Evolutionary conservation across 208 protist genomes (phyloP), one percentile per base, ranked within the genome.

Genomic region (Acanthamoeba lenticulata): DNA sequence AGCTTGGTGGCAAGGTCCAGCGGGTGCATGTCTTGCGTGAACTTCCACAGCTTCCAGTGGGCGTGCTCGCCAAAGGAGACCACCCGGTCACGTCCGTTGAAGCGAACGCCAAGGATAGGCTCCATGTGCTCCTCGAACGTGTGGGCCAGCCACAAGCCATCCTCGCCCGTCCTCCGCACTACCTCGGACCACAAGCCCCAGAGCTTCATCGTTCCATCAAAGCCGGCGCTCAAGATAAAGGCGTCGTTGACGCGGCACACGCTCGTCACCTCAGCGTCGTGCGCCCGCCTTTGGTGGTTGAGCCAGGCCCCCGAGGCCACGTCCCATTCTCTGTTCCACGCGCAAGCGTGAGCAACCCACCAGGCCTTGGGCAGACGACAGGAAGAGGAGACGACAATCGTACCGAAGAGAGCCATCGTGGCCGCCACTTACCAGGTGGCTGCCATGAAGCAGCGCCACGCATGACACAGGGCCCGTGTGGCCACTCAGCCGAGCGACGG

Each of bases 11-110:
- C 11, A 11, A 90, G 52, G 83, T 32, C 44, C 34, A 67, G 49
- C 2, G 83, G 83, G 83, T 69, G 55, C 83, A 90, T 90, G 52
- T 90, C 83, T 29, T 90, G 83, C 19, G 83, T 90, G 83, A 90
- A 90, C 83, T 67, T 60, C 83, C 83, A 67, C 83, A 60, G n/a
- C 83, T 60, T 67, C 83, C 83, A 90, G 45, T 13, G 5, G 21
- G 40, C 52, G 52, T 67, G 13, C 32, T 90, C 83, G 49, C 83
- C 83, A 13, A 34, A 90, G 49, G 47, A 45, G 83, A 40, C 2
- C 19, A 90, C 49, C 27, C 83, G 45, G 44, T 90, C 83, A 32
- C 55, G 45, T 65, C 83, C 83, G 83, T 90, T 90, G 52, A 42
- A 90, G 6, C 83, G 49, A 11, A 90, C 52, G 32, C 83, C 49